These are phyloP conservation scores for Pezicula radicicola DNA, from an alignment of 2,329 filamentous ascomycete genomes.

Conservation along the genomic window DNA sequence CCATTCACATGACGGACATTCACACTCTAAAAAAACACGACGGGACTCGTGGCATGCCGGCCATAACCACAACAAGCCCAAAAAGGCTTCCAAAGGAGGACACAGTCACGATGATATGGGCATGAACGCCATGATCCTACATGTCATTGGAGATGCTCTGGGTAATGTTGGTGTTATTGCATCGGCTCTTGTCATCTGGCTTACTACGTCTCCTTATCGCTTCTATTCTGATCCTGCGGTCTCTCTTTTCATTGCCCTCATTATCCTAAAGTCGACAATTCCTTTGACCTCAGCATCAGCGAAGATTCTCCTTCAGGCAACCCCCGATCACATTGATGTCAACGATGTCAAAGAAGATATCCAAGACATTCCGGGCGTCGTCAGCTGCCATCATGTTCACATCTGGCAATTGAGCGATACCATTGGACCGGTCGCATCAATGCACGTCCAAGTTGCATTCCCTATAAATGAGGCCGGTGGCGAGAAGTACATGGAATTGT, in stretches of 20 bases:
- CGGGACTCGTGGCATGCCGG: slow-evolving; percentile 51
- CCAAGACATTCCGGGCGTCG: slow-evolving; percentile 75
- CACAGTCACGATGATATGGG: slow-evolving; percentile 87
- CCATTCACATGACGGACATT: slow-evolving; percentile 15
- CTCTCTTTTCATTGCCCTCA: slow-evolving; percentile 88
- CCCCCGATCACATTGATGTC: slow-evolving; percentile 82
- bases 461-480: slow-evolving; percentile 79
- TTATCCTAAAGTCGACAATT: slow-evolving; percentile 70
- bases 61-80: slow-evolving; percentile 80
- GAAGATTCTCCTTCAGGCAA: slow-evolving; percentile 90
- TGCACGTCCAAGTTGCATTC: slow-evolving; percentile 91
- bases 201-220: slow-evolving; percentile 76
- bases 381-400: slow-evolving; percentile 92
- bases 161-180: slow-evolving; percentile 84
- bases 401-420: slow-evolving; percentile 97
- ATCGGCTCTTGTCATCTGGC: slow-evolving; percentile 86
- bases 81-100: slow-evolving; percentile 56
- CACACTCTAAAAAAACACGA: slow-evolving; percentile 6
- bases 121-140: slow-evolving; percentile 82
- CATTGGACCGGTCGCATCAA: slow-evolving; percentile 78
- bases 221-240: slow-evolving; percentile 90
- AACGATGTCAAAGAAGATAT: slow-evolving; percentile 94
- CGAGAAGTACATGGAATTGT: slow-evolving; percentile 85
- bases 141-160: slow-evolving; percentile 78
- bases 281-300: slow-evolving; percentile 77